A percentile compares a stretch with the other conserved stretches of the same genome.
phyloP scores from a whole-genome alignment of 164 flowering plant genomes.

The Hamamelis virginiana region DNA sequence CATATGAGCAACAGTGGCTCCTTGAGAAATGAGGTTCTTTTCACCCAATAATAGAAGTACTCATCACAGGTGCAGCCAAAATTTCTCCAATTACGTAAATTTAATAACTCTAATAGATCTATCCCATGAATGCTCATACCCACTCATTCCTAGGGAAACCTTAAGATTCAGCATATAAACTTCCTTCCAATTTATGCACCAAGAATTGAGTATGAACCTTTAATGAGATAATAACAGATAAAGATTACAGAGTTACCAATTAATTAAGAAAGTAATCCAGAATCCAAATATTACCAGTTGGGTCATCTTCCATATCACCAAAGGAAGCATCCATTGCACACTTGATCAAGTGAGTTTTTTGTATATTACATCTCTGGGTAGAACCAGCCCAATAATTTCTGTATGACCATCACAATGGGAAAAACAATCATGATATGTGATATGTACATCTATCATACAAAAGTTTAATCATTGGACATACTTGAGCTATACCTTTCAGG shows the following conservation, averaged over 20 bases:
- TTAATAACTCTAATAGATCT: no score
- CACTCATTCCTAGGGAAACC: no score
- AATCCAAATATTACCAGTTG: slow-evolving; percentile 41
- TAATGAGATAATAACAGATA: neutral
- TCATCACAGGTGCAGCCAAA: no score
- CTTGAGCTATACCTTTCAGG: slow-evolving; percentile 37
- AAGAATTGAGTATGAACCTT: neutral
- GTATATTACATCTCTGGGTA: slow-evolving; percentile 14
- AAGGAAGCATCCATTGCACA: slow-evolving; percentile 81
- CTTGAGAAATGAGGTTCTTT: no score
- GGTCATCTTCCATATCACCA: slow-evolving; percentile 56
- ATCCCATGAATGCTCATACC: no score
- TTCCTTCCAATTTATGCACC: neutral
- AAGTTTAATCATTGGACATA: neutral
- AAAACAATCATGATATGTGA: neutral
- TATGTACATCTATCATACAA: neutral
- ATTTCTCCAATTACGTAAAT: no score
- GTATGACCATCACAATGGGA: slow-evolving; percentile 9
- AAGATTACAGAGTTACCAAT: slow-evolving; percentile 11
- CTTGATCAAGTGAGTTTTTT: slow-evolving; percentile 23
- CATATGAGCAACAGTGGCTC: no score
- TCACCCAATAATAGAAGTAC: no score
- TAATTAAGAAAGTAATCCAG: neutral
- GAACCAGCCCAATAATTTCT: slow-evolving; percentile 27
- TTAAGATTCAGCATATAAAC: neutral